These are phyloP conservation scores for Eimeria praecox DNA, from an alignment of 169 alveolate genomes.

Conservation along the genomic window DNA sequence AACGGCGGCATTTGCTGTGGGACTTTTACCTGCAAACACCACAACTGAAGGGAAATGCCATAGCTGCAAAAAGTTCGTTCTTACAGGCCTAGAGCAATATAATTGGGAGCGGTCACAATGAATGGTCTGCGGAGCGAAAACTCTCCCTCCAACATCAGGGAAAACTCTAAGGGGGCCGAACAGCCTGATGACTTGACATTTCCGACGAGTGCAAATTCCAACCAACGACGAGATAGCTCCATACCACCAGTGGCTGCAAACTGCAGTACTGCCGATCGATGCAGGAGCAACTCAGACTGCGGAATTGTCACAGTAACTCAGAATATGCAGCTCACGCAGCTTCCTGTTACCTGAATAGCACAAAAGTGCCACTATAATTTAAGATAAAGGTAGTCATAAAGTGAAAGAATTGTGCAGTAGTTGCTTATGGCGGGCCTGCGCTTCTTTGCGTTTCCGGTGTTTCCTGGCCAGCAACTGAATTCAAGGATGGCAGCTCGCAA, in stretches of 20 bases:
- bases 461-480: neutral
- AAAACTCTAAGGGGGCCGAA: neutral
- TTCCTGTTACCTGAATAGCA: neutral
- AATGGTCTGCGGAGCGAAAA: neutral
- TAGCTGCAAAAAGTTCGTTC: neutral
- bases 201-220: neutral
- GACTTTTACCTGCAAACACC: neutral
- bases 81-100: neutral
- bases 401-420: neutral
- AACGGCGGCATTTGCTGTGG: neutral
- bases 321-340: neutral
- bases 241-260: neutral
- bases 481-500: constrained; percentile 3
- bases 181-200: neutral
- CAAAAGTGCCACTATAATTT: neutral
- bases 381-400: neutral
- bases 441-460: neutral
- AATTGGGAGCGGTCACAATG: neutral
- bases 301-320: neutral
- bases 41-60: neutral
- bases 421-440: neutral
- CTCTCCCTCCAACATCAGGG: neutral
- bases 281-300: constrained; percentile 20
- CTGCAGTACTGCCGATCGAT: neutral
- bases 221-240: neutral